phyloP scores from a whole-genome alignment of 805 yeast species.

The Candida tammaniensis region DNA sequence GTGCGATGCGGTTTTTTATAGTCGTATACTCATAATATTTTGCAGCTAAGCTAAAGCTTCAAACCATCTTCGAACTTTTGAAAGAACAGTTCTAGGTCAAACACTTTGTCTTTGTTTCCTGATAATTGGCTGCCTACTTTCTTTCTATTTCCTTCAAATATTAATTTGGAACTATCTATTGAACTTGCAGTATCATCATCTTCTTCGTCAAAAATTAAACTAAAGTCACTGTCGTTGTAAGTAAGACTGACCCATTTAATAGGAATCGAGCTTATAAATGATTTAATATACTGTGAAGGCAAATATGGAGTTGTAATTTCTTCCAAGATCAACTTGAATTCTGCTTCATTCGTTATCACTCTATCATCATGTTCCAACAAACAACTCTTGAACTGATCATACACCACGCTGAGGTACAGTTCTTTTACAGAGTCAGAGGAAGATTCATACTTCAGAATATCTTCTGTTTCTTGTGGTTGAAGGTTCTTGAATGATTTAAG shows the following conservation, averaged over 20 bases:
- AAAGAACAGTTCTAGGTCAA: slow-evolving; percentile 12
- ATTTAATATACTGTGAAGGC: slow-evolving; percentile 5
- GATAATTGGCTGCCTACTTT: slow-evolving; percentile 12
- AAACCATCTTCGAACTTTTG: slow-evolving; percentile 14
- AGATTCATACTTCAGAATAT: neutral
- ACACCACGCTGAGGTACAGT: neutral
- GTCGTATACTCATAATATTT: slow-evolving; percentile 9
- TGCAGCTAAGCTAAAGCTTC: slow-evolving; percentile 10
- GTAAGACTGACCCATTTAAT: slow-evolving; percentile 9
- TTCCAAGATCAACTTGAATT: slow-evolving; percentile 9
- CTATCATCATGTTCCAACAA: slow-evolving; percentile 9
- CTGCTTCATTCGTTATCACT: slow-evolving; percentile 8
- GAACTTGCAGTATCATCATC: slow-evolving; percentile 10
- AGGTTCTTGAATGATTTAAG: slow-evolving; percentile 11
- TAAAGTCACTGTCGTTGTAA: slow-evolving; percentile 16
- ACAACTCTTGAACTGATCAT: slow-evolving; percentile 9
- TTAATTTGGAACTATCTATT: slow-evolving; percentile 14
- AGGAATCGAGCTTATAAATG: slow-evolving; percentile 12
- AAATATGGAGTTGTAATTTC: slow-evolving; percentile 7
- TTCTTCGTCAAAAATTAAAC: slow-evolving; percentile 11
- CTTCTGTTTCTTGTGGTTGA: slow-evolving; percentile 6
- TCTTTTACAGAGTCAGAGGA: neutral
- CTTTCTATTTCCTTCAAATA: slow-evolving; percentile 13
- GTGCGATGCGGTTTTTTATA: slow-evolving; percentile 3
- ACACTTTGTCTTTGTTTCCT: slow-evolving; percentile 12